Conservation (phyloP, 768 basidiomycete genomes). For the Phanerodontia chrysosporium region DNA sequence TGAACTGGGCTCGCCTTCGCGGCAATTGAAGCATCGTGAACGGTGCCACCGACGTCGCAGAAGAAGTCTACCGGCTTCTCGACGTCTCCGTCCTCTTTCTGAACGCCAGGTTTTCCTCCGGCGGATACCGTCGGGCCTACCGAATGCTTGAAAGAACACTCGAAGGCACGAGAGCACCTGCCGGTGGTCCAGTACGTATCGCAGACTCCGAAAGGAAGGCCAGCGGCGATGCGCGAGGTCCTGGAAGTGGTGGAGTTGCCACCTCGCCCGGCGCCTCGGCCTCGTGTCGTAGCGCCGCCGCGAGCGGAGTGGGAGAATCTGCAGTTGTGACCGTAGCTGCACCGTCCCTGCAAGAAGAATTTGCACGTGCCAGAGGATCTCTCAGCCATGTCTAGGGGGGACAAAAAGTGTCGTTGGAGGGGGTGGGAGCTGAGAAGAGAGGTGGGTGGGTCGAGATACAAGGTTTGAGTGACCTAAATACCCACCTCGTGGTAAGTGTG, state of each 20-base stretch:
- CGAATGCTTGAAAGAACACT: slow-evolving; percentile 24
- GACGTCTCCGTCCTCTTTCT: background rate
- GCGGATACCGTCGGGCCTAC: slow-evolving; percentile 3
- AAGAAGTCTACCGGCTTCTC: slow-evolving; percentile 9
- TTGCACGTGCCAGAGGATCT: too few species aligned
- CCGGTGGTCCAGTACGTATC: slow-evolving; percentile 25
- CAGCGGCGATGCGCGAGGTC: background rate
- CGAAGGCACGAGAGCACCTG: slow-evolving; percentile 20
- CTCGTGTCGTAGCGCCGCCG: background rate
- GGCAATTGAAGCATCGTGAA: slow-evolving; percentile 4
- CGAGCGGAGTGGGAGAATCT: background rate
- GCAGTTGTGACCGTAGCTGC: background rate
- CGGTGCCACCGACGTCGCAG: slow-evolving; percentile 15
- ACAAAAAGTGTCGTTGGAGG: too few species aligned
- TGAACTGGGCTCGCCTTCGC: slow-evolving; percentile 16
- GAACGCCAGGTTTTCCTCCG: background rate
- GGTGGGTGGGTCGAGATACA: background rate
- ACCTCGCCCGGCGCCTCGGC: background rate
- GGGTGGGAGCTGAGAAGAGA: background rate
- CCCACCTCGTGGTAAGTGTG: background rate
- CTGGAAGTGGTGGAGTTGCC: background rate
- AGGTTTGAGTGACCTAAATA: background rate
- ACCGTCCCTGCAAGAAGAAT: background rate
- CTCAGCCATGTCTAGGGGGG: background rate
- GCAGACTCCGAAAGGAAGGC: background rate